These are phyloP conservation scores for Apiospora koreana DNA, from an alignment of 2,329 filamentous ascomycete species.

Conservation along the genomic window DNA sequence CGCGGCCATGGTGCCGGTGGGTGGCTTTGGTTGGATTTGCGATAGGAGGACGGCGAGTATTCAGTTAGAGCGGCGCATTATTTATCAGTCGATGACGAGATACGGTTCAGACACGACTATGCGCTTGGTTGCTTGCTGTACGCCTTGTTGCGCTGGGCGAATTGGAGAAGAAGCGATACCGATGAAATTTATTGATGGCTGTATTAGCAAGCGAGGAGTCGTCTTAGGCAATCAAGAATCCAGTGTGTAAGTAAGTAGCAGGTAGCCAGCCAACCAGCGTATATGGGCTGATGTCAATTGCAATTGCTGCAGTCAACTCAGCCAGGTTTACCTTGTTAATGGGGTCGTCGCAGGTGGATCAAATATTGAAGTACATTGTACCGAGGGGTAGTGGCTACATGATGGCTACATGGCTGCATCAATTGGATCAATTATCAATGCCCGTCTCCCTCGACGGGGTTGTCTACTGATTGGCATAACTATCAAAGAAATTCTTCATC, in stretches of 20 bases:
- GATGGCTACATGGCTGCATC: no score
- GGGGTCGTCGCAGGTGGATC: neutral
- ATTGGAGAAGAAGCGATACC: neutral
- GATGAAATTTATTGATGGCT: neutral
- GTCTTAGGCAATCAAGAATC: neutral
- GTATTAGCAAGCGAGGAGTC: neutral
- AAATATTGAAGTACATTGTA: no score
- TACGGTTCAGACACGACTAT: neutral
- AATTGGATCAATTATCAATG: no score
- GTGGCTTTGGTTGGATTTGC: constrained; percentile 2
- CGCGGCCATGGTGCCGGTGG: constrained; percentile 29
- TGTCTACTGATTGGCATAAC: no score
- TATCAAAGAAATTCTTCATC: no score
- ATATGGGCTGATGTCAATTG: neutral
- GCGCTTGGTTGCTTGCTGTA: neutral
- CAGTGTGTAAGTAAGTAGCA: no score
- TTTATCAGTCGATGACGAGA: neutral
- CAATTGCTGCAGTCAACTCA: neutral
- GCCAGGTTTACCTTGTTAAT: neutral
- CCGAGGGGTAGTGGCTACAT: neutral
- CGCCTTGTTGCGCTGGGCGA: neutral
- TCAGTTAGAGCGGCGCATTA: constrained; percentile 13
- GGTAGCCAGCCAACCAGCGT: neutral
- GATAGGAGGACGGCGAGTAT: constrained; percentile 6
- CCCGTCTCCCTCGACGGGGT: no score